Conservation (phyloP, 352 stramenopile species). For the Globisporangium camurandrum region DNA sequence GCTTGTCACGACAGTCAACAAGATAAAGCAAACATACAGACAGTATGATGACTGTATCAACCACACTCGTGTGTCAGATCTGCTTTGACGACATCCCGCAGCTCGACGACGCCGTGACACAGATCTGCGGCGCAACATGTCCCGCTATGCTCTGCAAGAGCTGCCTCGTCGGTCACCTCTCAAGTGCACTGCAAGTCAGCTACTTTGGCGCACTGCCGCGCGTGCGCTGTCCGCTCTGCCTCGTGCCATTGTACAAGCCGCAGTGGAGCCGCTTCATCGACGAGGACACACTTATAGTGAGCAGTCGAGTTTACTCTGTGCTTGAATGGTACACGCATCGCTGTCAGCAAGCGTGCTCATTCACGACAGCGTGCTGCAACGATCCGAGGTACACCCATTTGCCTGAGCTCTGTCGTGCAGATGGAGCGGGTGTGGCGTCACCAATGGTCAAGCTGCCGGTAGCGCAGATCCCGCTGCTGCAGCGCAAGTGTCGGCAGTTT, state of each 20-base stretch:
- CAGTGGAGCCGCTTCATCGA: constrained; percentile 7
- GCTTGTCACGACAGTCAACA: too few relatives aligned
- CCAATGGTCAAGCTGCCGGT: background rate
- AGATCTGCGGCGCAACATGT: constrained; percentile 11
- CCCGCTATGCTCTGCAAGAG: constrained; percentile 12
- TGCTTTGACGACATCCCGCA: background rate
- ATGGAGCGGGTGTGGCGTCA: too few relatives aligned
- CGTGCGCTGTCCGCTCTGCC: constrained; percentile 18
- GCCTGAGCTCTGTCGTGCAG: background rate
- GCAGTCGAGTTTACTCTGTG: too few relatives aligned
- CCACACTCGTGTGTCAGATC: too few relatives aligned
- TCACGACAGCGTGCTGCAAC: too few relatives aligned
- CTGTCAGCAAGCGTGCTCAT: background rate
- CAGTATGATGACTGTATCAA: too few relatives aligned
- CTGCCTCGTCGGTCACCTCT: constrained; percentile 10
- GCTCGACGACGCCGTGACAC: constrained; percentile 1
- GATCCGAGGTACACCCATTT: background rate
- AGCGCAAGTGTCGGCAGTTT: too few relatives aligned
- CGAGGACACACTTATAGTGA: too few relatives aligned
- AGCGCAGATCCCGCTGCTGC: background rate
- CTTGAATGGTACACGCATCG: background rate
- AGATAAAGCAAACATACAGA: too few relatives aligned
- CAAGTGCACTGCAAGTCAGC: background rate
- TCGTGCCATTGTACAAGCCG: constrained; percentile 15
- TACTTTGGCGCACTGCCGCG: constrained; percentile 15